Conservation (phyloP, 345 rosid genomes). For the Citrus mangshanensis region DNA sequence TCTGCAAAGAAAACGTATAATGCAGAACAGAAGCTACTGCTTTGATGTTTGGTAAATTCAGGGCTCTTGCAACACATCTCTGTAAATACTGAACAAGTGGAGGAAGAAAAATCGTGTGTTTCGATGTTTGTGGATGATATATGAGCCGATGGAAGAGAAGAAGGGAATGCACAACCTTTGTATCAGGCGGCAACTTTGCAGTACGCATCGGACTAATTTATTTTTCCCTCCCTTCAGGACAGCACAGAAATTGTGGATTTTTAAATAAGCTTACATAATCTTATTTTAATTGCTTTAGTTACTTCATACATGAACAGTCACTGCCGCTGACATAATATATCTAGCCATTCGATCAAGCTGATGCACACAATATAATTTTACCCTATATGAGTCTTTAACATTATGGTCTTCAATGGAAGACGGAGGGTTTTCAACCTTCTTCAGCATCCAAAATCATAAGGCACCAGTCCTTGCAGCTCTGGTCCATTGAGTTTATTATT, state of each 20-base stretch:
- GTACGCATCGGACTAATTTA: no score
- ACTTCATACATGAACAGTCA: not conserved
- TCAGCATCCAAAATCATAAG: conserved; percentile 76
- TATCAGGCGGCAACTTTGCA: no score
- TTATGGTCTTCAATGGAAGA: not conserved
- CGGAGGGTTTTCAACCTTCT: not conserved
- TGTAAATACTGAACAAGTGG: not conserved
- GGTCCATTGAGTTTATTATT: conserved; percentile 68
- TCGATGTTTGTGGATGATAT: not conserved
- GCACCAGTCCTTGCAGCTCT: conserved; percentile 64
- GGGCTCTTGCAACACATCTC: not conserved
- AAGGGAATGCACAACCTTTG: not conserved
- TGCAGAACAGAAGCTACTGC: not conserved
- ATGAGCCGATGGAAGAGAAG: not conserved
- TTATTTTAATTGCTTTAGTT: not conserved
- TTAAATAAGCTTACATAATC: no score
- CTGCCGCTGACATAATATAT: not conserved
- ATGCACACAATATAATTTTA: no score
- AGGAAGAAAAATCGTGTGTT: not conserved
- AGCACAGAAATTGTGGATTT: not conserved
- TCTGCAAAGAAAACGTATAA: not conserved
- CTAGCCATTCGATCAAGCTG: not conserved
- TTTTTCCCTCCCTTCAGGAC: not conserved
- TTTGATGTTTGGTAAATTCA: not conserved
- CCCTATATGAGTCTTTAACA: not conserved